Conservation (phyloP, 2,329 filamentous ascomycete species). For the Ophiostoma sp. region DNA sequence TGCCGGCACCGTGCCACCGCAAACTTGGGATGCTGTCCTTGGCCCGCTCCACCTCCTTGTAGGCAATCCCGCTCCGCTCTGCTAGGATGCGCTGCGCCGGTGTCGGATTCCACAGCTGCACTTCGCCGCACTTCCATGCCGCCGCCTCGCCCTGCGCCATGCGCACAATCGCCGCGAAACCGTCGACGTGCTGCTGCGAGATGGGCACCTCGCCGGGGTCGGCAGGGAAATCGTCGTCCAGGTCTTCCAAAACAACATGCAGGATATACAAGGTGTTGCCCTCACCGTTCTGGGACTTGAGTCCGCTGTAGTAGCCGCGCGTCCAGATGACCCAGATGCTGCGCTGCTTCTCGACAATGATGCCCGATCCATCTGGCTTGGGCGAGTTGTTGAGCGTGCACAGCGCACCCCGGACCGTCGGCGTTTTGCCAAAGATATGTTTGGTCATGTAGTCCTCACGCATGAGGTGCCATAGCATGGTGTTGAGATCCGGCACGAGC, state of each 20-base stretch:
- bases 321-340: conserved; percentile 77
- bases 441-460: conserved; percentile 77
- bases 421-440: conserved; percentile 58
- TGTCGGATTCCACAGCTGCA: conserved; percentile 84
- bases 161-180: conserved; percentile 63
- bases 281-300: conserved; percentile 45
- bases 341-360: conserved; percentile 38
- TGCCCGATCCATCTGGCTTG: conserved; percentile 24
- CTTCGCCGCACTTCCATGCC: conserved; percentile 67
- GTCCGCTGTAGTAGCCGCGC: conserved; percentile 61
- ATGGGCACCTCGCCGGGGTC: conserved; percentile 24
- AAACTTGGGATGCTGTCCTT: conserved; percentile 68
- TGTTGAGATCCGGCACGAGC: conserved; percentile 65
- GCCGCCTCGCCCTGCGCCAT: conserved; percentile 70
- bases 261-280: conserved; percentile 71
- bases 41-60: conserved; percentile 57
- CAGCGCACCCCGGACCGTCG: conserved; percentile 69
- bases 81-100: conserved; percentile 52
- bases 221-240: conserved; percentile 46
- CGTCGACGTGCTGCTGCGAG: conserved; percentile 46
- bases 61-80: conserved; percentile 49
- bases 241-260: conserved; percentile 66
- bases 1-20: conserved; percentile 65
- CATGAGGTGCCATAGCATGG: conserved; percentile 74
- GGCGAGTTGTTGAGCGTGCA: conserved; percentile 49